Conservation (phyloP, 129 eudicot species). For the Escallonia herrerae region DNA sequence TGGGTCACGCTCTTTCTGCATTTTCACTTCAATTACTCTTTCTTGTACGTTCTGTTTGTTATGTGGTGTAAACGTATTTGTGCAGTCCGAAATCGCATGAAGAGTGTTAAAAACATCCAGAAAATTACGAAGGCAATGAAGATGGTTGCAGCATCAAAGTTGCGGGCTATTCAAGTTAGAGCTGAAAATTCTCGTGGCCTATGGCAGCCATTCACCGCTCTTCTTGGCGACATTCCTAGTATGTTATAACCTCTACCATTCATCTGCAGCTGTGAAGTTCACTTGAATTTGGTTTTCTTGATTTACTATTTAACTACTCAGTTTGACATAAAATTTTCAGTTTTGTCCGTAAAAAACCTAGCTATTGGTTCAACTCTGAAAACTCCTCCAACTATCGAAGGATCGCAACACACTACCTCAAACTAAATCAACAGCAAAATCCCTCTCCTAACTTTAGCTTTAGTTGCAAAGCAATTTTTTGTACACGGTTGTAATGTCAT, state of each 20-base stretch:
- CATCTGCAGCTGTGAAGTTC: background rate
- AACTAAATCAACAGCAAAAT: too few species aligned
- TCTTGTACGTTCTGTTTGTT: constrained; percentile 9
- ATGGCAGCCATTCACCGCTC: constrained; percentile 99
- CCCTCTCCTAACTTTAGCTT: too few species aligned
- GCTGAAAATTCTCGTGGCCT: constrained; percentile 98
- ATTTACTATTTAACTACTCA: background rate
- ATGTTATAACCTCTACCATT: constrained; percentile 8
- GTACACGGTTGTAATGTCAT: too few species aligned
- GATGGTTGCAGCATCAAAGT: constrained; percentile 99
- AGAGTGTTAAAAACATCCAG: constrained; percentile 87
- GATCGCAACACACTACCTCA: too few species aligned
- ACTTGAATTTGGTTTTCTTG: background rate
- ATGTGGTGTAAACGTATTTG: constrained; percentile 1
- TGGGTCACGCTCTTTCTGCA: background rate
- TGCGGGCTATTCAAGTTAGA: constrained; percentile 82
- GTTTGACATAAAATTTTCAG: background rate
- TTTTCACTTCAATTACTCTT: background rate
- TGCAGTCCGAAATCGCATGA: constrained; percentile 95
- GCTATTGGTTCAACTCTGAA: too few species aligned
- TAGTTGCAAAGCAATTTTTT: too few species aligned
- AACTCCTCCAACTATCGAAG: too few species aligned
- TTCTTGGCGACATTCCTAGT: constrained; percentile 98
- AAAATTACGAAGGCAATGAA: constrained; percentile 99
- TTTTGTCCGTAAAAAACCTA: too few species aligned